Evolutionary conservation across 176 grass and related monocot species (phyloP), one percentile per base, ranked within the genome.

Genomic region (Triticum monococcum): DNA sequence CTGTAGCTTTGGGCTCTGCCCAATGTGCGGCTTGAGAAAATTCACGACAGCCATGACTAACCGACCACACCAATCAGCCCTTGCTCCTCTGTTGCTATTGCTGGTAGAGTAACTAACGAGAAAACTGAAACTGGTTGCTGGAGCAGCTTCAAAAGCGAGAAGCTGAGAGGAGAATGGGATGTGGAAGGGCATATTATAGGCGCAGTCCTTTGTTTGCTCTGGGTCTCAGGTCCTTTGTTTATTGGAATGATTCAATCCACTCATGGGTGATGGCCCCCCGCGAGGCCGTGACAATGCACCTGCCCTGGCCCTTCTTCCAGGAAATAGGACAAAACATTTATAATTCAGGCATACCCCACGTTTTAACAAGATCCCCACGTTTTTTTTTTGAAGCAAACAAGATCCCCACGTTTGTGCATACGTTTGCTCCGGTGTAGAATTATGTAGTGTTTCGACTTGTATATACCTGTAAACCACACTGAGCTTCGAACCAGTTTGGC

Each of bases 81-180:
- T 61, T 84, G 26, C 23, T 63, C 64, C 62, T 74, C 41, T 72
- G 48, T 80, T 12, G 30, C 45, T 62, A 6, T 23, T 40, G 41
- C 80, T 20, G 67, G 43, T 30, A 32, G 28, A 2, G 48, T 17
- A 18, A 54, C 50, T 69, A 45, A 60, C 38, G 25, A 81, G 16
- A 32, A 59, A 62, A 40, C 36, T 65, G 22, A 30, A 83, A 0
- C 2, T 12, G 54, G 64, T 87, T 13, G 17, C 54, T 65, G 75
- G 79, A 71, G 71, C 71, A 86, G 89, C 89, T 87, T 84, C 89
- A 61, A 24, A 31, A 67, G 89, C 75, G 80, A 75, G 85, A 91
- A 80, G 85, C 85, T 91, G 89, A 84, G 75, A 37, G 12, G 23
- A 43, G 1, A 12, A 37, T 2, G 68, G 67, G 75, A 16, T 0